Percentiles rank a stretch among this genome's conserved stretches.
These are phyloP conservation scores for Bryoglossum gracile DNA, from an alignment of 495 filamentous ascomycete species.

Conservation along the genomic window DNA sequence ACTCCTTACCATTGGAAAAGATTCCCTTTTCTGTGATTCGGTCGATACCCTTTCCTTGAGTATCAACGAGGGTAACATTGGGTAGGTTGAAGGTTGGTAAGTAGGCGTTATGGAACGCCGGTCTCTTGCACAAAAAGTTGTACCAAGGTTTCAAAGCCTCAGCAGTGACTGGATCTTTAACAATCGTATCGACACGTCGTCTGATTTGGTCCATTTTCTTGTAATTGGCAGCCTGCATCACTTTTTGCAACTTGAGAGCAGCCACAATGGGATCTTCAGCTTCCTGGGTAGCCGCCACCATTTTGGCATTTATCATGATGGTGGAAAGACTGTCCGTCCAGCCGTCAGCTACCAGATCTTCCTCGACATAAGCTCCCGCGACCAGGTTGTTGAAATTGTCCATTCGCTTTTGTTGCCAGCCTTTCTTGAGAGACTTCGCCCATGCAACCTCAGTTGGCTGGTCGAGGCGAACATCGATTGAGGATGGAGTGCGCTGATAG, in stretches of 20 bases:
- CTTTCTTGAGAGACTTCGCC: constrained; percentile 34
- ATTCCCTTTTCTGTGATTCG: constrained; percentile 25
- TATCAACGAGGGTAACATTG: constrained; percentile 32
- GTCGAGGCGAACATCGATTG: constrained; percentile 42
- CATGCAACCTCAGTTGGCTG: constrained; percentile 39
- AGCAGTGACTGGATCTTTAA: constrained; percentile 26
- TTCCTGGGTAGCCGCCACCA: not conserved
- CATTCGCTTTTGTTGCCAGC: constrained; percentile 39
- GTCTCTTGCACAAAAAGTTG: constrained; percentile 31
- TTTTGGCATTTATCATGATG: not conserved
- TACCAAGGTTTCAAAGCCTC: constrained; percentile 26
- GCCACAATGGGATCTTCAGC: not conserved
- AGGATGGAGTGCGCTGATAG: constrained; percentile 49
- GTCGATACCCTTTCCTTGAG: constrained; percentile 26
- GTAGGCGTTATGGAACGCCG: constrained; percentile 26
- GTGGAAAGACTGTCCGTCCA: constrained; percentile 33
- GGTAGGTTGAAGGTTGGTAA: constrained; percentile 13
- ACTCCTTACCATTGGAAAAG: constrained; percentile 21
- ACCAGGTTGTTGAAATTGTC: constrained; percentile 29
- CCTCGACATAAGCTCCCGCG: constrained; percentile 1
- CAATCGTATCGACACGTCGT: constrained; percentile 21
- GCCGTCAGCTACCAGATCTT: constrained; percentile 34
- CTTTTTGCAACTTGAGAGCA: not conserved
- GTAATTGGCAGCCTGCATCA: too few relatives aligned
- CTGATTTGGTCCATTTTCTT: constrained; percentile 30